A percentile compares a stretch with the other conserved stretches of the same genome.
These are phyloP conservation scores for Datura wrightii DNA, from an alignment of 257 asterid genomes.

Conservation along the genomic window DNA sequence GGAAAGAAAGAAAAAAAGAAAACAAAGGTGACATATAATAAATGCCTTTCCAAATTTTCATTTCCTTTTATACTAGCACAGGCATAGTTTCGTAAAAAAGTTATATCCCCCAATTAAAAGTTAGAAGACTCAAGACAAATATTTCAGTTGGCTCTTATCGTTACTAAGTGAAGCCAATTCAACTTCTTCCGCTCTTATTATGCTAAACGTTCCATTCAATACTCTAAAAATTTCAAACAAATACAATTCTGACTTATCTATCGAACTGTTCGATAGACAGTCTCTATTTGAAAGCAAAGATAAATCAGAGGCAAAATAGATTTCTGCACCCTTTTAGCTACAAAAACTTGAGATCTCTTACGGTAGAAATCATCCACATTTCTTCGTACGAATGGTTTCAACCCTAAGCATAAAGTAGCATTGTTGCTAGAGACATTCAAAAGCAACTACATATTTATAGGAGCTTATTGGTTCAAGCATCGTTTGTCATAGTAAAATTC, in stretches of 20 bases:
- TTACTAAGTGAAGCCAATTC: slow-evolving; percentile 3
- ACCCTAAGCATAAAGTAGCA: slow-evolving; percentile 7
- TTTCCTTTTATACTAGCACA: slow-evolving; percentile 8
- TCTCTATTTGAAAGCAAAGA: not conserved
- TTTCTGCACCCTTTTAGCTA: not conserved
- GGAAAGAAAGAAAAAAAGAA: not conserved
- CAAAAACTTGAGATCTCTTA: slow-evolving; percentile 11
- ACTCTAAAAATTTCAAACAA: not conserved
- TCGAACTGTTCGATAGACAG: not conserved
- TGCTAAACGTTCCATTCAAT: not conserved
- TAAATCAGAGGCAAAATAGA: slow-evolving; percentile 9
- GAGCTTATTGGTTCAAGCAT: not conserved
- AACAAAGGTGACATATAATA: not conserved
- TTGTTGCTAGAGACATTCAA: not conserved
- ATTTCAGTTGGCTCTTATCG: not conserved
- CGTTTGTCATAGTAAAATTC: not conserved
- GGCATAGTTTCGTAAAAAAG: not conserved
- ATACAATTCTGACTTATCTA: not conserved
- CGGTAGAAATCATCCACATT: not conserved
- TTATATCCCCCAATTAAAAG: not conserved
- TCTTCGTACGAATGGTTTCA: not conserved
- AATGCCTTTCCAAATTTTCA: not conserved
- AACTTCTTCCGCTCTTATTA: slow-evolving; percentile 14
- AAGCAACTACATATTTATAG: not conserved
- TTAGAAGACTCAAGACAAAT: not conserved